Percentiles rank a stretch among this genome's conserved stretches.
These are phyloP conservation scores for Ophiostoma quercus DNA, from an alignment of 2,329 filamentous ascomycete genomes.

Conservation along the genomic window DNA sequence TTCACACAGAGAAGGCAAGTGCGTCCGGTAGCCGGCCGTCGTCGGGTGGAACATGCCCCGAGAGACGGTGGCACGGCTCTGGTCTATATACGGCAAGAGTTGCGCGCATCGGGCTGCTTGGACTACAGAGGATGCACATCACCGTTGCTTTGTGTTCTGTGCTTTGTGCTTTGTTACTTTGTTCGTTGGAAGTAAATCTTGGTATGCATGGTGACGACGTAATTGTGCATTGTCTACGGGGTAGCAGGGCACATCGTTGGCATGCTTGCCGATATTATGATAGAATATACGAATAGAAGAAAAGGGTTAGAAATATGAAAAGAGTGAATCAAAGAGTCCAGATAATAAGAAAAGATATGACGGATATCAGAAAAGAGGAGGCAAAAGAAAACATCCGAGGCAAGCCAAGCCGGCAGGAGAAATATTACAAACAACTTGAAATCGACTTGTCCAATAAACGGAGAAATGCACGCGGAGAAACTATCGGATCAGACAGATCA, in stretches of 20 bases:
- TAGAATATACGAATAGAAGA: neutral
- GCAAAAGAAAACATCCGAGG: neutral
- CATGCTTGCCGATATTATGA: neutral
- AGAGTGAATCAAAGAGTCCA: neutral
- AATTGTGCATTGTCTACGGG: neutral
- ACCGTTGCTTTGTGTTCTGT: neutral
- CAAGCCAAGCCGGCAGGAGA: neutral
- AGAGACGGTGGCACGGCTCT: neutral
- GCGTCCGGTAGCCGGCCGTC: slow-evolving; percentile 2
- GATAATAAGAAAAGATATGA: neutral
- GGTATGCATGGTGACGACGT: neutral
- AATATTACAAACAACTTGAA: neutral
- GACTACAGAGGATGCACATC: neutral
- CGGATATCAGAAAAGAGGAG: neutral
- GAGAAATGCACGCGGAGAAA: slow-evolving; percentile 1
- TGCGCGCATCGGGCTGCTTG: neutral
- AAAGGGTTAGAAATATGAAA: neutral
- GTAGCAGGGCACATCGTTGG: neutral
- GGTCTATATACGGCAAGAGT: neutral
- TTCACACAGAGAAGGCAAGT: neutral
- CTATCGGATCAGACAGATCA: slow-evolving; percentile 1
- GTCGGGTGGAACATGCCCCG: neutral
- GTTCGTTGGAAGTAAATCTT: neutral
- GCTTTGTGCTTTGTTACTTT: no score
- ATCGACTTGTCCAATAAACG: neutral